These are phyloP conservation scores for Nicotiana attenuata DNA, from an alignment of 257 asterid genomes.

Conservation along the genomic window DNA sequence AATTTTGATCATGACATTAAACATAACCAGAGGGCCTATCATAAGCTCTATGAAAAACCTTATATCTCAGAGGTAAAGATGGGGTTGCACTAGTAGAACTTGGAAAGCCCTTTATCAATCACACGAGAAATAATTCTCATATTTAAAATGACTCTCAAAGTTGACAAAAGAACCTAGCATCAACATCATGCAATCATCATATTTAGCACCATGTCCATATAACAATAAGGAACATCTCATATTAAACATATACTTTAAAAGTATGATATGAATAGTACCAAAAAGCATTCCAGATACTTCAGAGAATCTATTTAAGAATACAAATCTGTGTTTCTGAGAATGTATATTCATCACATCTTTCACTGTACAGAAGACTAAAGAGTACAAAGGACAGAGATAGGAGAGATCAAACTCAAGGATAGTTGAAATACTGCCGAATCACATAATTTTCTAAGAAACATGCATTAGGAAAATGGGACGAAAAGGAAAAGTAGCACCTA, in stretches of 20 bases:
- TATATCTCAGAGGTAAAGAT: not conserved
- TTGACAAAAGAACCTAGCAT: not conserved
- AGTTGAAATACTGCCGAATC: not conserved
- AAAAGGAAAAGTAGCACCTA: not conserved
- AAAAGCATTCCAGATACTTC: not conserved
- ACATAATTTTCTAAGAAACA: not conserved
- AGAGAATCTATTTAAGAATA: not conserved
- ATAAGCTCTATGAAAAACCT: not conserved
- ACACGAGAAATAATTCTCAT: not conserved
- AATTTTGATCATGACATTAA: not conserved
- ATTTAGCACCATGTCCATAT: not conserved
- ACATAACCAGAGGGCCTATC: not conserved
- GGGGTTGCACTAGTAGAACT: not conserved
- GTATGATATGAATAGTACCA: not conserved
- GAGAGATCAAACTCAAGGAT: not conserved
- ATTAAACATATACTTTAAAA: not conserved
- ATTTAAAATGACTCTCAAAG: not conserved
- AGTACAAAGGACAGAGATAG: not conserved
- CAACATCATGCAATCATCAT: not conserved
- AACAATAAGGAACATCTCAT: not conserved
- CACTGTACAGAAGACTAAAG: not conserved
- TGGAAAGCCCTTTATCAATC: not conserved
- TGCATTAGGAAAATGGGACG: not conserved
- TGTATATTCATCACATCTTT: not conserved
- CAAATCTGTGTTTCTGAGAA: not conserved